These are phyloP conservation scores for Xylaria sp. DNA, from an alignment of 2,329 filamentous ascomycete genomes.

Conservation along the genomic window DNA sequence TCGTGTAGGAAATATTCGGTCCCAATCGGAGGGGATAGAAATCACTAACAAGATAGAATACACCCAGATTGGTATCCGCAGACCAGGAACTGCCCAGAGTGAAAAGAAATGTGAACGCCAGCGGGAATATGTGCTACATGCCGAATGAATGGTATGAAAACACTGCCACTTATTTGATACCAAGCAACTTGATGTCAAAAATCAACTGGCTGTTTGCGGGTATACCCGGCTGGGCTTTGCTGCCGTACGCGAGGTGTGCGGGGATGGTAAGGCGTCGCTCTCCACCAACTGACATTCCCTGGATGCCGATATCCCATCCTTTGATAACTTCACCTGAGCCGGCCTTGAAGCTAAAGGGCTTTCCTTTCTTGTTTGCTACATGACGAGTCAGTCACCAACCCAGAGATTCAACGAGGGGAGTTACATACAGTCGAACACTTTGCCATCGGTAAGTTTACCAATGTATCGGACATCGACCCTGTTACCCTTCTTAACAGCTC, in stretches of 20 bases:
- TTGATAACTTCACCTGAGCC: conserved; percentile 97
- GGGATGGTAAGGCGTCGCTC: conserved; percentile 95
- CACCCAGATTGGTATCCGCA: conserved; percentile 46
- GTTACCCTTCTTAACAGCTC: conserved; percentile 88
- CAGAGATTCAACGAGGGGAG: neutral
- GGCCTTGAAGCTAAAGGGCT: conserved; percentile 96
- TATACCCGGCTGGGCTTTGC: conserved; percentile 83
- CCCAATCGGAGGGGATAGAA: conserved; percentile 33
- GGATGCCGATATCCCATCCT: conserved; percentile 96
- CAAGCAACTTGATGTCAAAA: conserved; percentile 90
- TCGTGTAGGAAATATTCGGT: conserved; percentile 16
- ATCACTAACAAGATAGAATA: conserved; percentile 43
- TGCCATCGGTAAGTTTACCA: conserved; percentile 93
- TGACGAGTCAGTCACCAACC: conserved; percentile 22
- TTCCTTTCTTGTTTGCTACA: conserved; percentile 96
- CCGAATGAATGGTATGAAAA: conserved; percentile 22
- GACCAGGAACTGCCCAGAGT: conserved; percentile 24
- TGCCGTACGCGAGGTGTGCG: conserved; percentile 88
- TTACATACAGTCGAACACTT: conserved; percentile 89
- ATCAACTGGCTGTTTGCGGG: conserved; percentile 89
- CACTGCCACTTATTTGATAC: conserved; percentile 74
- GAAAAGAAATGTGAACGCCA: conserved; percentile 18
- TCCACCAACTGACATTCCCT: conserved; percentile 91
- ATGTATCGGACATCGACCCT: conserved; percentile 96
- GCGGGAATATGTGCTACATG: conserved; percentile 20